A percentile compares a stretch with the other conserved stretches of the same genome.
Conservation (phyloP, 2,329 filamentous ascomycete genomes). For the Daldinia sp. region DNA sequence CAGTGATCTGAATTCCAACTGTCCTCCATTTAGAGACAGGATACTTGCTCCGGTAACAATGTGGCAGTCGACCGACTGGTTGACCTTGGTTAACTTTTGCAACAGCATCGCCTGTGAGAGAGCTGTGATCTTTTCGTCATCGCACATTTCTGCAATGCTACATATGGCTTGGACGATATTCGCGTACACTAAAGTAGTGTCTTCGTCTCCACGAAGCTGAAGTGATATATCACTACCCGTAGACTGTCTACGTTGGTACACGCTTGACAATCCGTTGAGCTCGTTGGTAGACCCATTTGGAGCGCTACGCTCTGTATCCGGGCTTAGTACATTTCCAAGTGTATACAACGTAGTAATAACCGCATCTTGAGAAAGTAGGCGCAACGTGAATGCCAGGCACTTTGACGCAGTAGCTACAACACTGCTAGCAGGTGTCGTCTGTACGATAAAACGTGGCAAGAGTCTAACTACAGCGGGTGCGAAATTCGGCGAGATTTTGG, state of each 20-base stretch:
- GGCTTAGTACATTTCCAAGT: constrained; percentile 93
- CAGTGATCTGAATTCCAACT: constrained; percentile 85
- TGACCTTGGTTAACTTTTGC: constrained; percentile 94
- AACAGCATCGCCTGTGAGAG: constrained; percentile 94
- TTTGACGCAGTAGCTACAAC: constrained; percentile 84
- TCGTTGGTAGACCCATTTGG: constrained; percentile 65
- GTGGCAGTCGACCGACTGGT: constrained; percentile 80
- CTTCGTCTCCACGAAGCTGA: constrained; percentile 79
- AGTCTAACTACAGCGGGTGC: constrained; percentile 82
- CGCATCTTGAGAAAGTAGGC: constrained; percentile 87
- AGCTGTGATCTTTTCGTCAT: constrained; percentile 92
- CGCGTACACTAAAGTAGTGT: constrained; percentile 79
- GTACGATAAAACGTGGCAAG: constrained; percentile 88
- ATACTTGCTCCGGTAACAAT: constrained; percentile 86
- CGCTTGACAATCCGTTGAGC: constrained; percentile 53
- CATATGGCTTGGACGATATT: constrained; percentile 97
- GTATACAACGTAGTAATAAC: constrained; percentile 96
- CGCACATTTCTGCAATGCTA: constrained; percentile 82
- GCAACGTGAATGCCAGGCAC: constrained; percentile 84
- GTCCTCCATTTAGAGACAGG: constrained; percentile 80
- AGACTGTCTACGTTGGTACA: constrained; percentile 68
- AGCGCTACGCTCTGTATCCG: constrained; percentile 68
- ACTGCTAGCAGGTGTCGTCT: constrained; percentile 76
- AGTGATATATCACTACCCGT: constrained; percentile 85
- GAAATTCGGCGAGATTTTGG: constrained; percentile 77